Evolutionary conservation across 2,329 filamentous ascomycete species (phyloP).

Genomic region (Hypoxylon sp.): DNA sequence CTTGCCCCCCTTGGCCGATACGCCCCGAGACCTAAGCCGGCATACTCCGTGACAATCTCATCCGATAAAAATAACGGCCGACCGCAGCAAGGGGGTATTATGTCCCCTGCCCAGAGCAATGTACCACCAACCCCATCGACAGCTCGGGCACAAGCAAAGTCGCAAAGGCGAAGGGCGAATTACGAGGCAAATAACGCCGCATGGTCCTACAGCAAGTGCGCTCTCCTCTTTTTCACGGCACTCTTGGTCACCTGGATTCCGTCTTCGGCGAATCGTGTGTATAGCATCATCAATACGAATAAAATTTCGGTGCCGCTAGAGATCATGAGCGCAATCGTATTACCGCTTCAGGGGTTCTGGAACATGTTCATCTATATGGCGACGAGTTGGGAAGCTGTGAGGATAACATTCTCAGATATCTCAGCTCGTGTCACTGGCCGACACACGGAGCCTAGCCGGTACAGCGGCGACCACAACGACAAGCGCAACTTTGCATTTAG

Average conservation of each 20-base stretch:
- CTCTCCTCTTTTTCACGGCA: slow-evolving; percentile 79
- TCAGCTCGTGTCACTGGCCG: slow-evolving; percentile 46
- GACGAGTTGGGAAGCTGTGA: slow-evolving; percentile 77
- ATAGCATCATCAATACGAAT: slow-evolving; percentile 73
- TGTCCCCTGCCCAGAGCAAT: slow-evolving; percentile 32
- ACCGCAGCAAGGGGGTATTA: slow-evolving; percentile 41
- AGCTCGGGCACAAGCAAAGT: slow-evolving; percentile 35
- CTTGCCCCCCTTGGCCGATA: slow-evolving; percentile 54
- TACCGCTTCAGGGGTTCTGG: slow-evolving; percentile 89
- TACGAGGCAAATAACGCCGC: slow-evolving; percentile 74
- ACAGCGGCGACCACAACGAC: slow-evolving; percentile 43
- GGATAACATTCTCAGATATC: slow-evolving; percentile 62
- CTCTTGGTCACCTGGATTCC: slow-evolving; percentile 83
- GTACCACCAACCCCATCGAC: slow-evolving; percentile 28
- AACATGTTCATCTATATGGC: slow-evolving; percentile 83
- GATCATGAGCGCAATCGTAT: slow-evolving; percentile 79
- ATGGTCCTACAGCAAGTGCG: slow-evolving; percentile 79
- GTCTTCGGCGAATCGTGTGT: slow-evolving; percentile 83
- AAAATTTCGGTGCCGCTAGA: slow-evolving; percentile 72
- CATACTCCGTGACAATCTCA: slow-evolving; percentile 68
- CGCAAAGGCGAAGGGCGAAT: slow-evolving; percentile 53
- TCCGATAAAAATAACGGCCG: slow-evolving; percentile 53
- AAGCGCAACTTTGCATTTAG: slow-evolving; percentile 55
- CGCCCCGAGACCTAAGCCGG: slow-evolving; percentile 44
- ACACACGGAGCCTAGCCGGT: slow-evolving; percentile 44